Evolutionary conservation across 345 rosid species (phyloP), one percentile per base, ranked within the genome.

Genomic region (Eucalyptus sideroxylon): DNA sequence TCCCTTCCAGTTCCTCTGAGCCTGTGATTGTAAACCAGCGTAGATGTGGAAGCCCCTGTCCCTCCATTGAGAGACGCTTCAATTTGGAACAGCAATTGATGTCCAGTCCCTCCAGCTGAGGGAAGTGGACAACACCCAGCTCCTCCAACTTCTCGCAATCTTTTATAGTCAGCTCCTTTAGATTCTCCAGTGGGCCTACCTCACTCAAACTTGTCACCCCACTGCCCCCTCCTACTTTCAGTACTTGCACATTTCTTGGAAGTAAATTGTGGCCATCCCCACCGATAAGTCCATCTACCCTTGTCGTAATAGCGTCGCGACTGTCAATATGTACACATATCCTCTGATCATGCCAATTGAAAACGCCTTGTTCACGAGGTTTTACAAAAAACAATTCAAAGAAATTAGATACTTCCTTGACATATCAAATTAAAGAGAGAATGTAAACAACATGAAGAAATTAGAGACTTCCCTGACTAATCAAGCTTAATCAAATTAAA

Each of bases 111-210:
- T 1, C 0, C 4, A 62, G 69, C 1, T 62, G 16, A 27, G 69
- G 31, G 69, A 62, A 62, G 69, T 13, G 31, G 34, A 13, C 34
- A 30, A 8, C 67, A 27, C 67, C 67, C 31, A 60, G 2, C n/a
- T 60, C 67, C 67, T 27, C 67, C 67, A 60, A 30, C 69, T 62
- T 6, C 34, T 62, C 37, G 0, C 72, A 62, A 0, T 14, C 0
- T 0, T 6, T 0, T 65, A 65, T 65, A 1, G 0, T 1, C 72
- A 65, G 37, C 34, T 30, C 16, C 37, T 65, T 0, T 2, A 30
- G 17, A 30, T 15, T 14, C 9, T 65, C 34, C 17, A 4, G 72
- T 30, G 37, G 72, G 37, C 19, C 72, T 13, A 62, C 37, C 72
- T 62, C 72, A 0, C 72, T 13, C 17, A 62, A 62, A 30, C 72